Evolutionary conservation across 495 filamentous ascomycete genomes (phyloP), one percentile per base, ranked within the genome.

Genomic region (Talaromyces proteolyticus): DNA sequence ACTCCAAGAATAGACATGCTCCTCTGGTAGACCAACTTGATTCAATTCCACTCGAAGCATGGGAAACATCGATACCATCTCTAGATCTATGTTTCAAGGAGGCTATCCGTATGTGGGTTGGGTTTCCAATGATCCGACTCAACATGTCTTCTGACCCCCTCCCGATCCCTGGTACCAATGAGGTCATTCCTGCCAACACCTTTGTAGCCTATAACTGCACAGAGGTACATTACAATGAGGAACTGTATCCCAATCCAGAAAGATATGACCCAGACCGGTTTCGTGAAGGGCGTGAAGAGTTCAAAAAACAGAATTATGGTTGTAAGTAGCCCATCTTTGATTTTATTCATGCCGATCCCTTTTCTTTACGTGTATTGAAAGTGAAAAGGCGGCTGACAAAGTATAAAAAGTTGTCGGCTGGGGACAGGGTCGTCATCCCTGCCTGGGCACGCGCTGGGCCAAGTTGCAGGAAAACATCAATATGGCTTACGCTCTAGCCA

Each of bases 391-490:
- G 34, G 29, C 18, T 10, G n/a, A 22, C 6, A n/a, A n/a, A 6
- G 4, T 47, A 12, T 20, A 18, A 5, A 34, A 6, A 47, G 44
- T n/a, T 8, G 12, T 75, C 4, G 73, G 73, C 6, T 78, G 73
- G 74, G 74, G 74, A 23, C 29, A 50, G 2, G 72, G 57, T 0
- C 54, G 70, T 21, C 71, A 79, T 56, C 72, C 67, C 4, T 79
- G 75, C 54, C 42, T 49, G 21, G 56, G 61, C 24, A 57, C 57
- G 55, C 56, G 55, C 48, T 76, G 74, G 55, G 74, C 74, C 1
- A 74, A 76, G 54, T 55, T 77, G n/a, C 70, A 77, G 52, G 62
- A 64, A 48, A 64, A 60, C 46, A 54, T 76, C 49, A 71, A 72
- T 52, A 59, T 62, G 29, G 74, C 72, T 1, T 63, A 62, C 50